Conservation (phyloP, 2,329 filamentous ascomycete genomes). For the Ciborinia camelliae region DNA sequence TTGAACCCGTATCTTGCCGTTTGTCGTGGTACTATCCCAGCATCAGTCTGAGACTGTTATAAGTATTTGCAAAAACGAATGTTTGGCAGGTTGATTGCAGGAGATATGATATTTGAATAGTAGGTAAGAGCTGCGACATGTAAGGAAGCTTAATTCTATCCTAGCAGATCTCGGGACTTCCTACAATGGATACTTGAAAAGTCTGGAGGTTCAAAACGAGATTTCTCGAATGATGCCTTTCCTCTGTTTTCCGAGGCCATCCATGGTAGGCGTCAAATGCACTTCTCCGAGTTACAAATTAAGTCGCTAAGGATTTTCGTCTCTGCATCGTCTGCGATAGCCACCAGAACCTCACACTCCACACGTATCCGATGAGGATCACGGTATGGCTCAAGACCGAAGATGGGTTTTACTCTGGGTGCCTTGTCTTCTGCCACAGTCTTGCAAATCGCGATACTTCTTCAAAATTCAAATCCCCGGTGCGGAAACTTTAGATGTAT, state of each 20-base stretch:
- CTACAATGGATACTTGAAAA: constrained; percentile 63
- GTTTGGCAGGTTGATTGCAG: constrained; percentile 46
- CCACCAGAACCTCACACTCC: constrained; percentile 59
- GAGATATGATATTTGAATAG: constrained; percentile 45
- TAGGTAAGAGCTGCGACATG: constrained; percentile 41
- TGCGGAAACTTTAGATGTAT: constrained; percentile 55
- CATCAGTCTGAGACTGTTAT: not conserved
- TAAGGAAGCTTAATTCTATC: constrained; percentile 1
- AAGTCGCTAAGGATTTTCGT: constrained; percentile 57
- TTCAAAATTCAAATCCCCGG: constrained; percentile 55
- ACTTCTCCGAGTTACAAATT: constrained; percentile 59
- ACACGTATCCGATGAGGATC: constrained; percentile 57
- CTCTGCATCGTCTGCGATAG: constrained; percentile 62
- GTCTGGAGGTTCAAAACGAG: constrained; percentile 67
- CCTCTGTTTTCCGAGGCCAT: constrained; percentile 35
- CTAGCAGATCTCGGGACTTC: constrained; percentile 7
- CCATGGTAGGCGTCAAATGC: constrained; percentile 58
- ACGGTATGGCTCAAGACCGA: constrained; percentile 62
- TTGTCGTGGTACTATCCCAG: constrained; percentile 16
- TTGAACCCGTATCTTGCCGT: constrained; percentile 51
- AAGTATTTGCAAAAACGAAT: constrained; percentile 32
- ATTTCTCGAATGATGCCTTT: constrained; percentile 64
- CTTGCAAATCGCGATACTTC: constrained; percentile 53
- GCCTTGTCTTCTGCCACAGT: constrained; percentile 56
- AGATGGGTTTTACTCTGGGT: constrained; percentile 54